phyloP scores from a whole-genome alignment of 495 filamentous ascomycete species.

The Neurospora sp. region DNA sequence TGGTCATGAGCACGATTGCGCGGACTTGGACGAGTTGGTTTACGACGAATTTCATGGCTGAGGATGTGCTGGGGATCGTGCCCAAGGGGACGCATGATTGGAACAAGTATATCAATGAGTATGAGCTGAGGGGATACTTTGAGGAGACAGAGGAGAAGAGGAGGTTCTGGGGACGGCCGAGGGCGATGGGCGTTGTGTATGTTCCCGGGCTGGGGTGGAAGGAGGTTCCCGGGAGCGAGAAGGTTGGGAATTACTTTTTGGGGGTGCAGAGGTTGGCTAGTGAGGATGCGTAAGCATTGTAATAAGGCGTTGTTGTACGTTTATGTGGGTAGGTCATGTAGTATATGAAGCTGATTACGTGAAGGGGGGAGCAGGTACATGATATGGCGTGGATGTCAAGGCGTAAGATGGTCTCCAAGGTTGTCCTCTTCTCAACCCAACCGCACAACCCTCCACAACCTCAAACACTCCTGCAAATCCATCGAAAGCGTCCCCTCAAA shows the following conservation, averaged over 20 bases:
- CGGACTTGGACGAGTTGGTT: conserved; percentile 78
- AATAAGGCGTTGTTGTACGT: neutral
- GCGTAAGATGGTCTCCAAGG: neutral
- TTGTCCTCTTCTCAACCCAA: conserved; percentile 34
- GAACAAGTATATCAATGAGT: conserved; percentile 85
- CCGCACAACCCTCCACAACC: conserved; percentile 48
- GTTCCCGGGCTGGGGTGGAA: conserved; percentile 88
- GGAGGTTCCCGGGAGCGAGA: conserved; percentile 71
- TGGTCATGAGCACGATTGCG: conserved; percentile 84
- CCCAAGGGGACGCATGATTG: conserved; percentile 92
- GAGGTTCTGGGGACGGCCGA: conserved; percentile 30
- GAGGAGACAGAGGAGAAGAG: conserved; percentile 35
- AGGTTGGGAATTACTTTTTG: conserved; percentile 94
- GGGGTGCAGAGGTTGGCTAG: conserved; percentile 50
- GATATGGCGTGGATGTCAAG: neutral
- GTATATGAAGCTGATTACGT: neutral
- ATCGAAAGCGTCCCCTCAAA: conserved; percentile 43
- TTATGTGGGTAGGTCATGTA: neutral
- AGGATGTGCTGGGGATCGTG: conserved; percentile 80
- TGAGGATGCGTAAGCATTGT: neutral
- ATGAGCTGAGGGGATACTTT: conserved; percentile 60
- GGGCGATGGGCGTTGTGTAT: conserved; percentile 78
- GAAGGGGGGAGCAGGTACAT: neutral
- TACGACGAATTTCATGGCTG: conserved; percentile 84
- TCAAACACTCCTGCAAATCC: conserved; percentile 52